Evolutionary conservation across 129 eudicot species (phyloP), one percentile per base, ranked within the genome.

Genomic region (Erigeron canadensis): DNA sequence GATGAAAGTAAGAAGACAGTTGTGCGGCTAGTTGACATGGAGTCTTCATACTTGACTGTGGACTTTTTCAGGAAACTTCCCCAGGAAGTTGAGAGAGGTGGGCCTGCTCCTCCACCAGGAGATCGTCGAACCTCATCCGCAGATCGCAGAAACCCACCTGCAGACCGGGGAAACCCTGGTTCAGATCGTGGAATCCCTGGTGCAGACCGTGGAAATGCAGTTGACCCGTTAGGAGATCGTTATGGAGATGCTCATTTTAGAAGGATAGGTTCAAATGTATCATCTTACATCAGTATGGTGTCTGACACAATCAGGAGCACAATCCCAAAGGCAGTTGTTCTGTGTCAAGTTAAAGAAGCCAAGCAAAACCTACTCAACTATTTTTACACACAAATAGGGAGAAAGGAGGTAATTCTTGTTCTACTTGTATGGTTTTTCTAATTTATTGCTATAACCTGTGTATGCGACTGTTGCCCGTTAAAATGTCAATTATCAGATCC

Each of bases 301-400:
- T 81, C 82, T 13, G 87, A 82, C 37, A 79, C 80, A 12, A 73
- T 87, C 15, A 79, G 78, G 82, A 80, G 71, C 74, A 67, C 85
- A 9, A 84, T 87, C 54, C 93, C 93, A 10, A 87, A 87, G 77
- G 93, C 87, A 5, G 85, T 82, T 18, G 89, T 87, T 16, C 63
- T 66, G 71, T 87, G 89, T 54, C 93, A 87, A 84, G 93, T 87
- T 63, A 83, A 81, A 62, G 89, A 87, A 72, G 93, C 93, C 55
- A 84, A 87, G 55, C 87, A 74, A 57, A 77, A 78, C 64, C 70
- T 87, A 34, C 85, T 87, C 41, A 79, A 87, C 67, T 79, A 87
- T 51, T 87, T 84, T 82, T 84, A 84, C 74, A 74, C 81, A 13
- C 86, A 82, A 70, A 55, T 87, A 39, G 93, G 93, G 18, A 84